Evolutionary conservation across 2,329 filamentous ascomycete genomes (phyloP).

Genomic region (Thielaviopsis ethacetica): DNA sequence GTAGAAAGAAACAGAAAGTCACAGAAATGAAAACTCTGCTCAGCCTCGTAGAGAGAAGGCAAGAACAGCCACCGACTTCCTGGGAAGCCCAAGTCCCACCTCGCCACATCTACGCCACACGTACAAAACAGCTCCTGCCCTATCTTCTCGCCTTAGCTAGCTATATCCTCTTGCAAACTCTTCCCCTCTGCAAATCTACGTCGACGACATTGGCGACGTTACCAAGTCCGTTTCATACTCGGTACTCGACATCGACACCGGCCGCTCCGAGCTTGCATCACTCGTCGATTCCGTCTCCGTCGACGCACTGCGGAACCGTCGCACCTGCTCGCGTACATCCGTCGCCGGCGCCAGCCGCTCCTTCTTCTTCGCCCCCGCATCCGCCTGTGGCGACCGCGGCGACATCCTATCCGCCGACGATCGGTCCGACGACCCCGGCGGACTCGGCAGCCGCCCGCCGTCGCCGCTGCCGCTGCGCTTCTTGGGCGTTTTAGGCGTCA

Average conservation of each 20-base stretch:
- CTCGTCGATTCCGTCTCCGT: not conserved
- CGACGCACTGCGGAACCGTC: not conserved
- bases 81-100: no score
- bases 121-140: not conserved
- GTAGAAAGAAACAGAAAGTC: no score
- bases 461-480: not conserved
- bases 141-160: no score
- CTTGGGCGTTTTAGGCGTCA: constrained; percentile 3
- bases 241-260: constrained; percentile 3
- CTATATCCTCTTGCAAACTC: not conserved
- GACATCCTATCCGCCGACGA: not conserved
- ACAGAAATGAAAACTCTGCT: no score
- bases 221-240: constrained; percentile 1
- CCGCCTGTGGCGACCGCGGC: not conserved
- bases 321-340: constrained; percentile 1
- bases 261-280: constrained; percentile 1
- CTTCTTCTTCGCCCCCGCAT: not conserved
- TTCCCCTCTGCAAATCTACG: not conserved
- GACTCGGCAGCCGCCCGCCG: not conserved
- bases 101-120: no score
- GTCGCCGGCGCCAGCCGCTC: not conserved
- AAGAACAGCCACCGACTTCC: no score
- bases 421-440: not conserved
- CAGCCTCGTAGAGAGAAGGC: no score
- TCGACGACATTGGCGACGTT: not conserved